Percentiles rank a stretch among this genome's conserved stretches.
phyloP scores from a whole-genome alignment of 371 early-diverging fungal species.

The Rhizopus microsporus region DNA sequence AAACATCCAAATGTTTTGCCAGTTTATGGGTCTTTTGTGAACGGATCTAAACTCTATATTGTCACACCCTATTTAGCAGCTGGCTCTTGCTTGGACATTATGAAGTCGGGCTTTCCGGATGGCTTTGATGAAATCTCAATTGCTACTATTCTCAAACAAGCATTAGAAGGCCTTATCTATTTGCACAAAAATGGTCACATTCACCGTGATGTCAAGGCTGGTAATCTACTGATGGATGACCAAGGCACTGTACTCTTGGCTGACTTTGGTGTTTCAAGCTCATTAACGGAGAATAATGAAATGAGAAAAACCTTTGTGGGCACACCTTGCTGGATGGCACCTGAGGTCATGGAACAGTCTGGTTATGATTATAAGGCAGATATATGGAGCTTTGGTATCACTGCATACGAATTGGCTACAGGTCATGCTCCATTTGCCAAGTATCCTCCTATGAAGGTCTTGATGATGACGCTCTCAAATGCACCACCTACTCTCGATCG shows the following conservation, averaged over 20 bases:
- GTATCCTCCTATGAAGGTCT: conserved; percentile 86
- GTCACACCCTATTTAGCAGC: conserved; percentile 81
- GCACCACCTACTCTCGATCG: conserved; percentile 88
- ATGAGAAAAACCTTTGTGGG: conserved; percentile 91
- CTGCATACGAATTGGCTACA: conserved; percentile 84
- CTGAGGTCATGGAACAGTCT: conserved; percentile 76
- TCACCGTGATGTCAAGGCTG: conserved; percentile 92
- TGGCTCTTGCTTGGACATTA: conserved; percentile 87
- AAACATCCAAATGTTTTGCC: conserved; percentile 84
- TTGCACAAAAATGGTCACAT: conserved; percentile 87
- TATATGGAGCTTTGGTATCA: conserved; percentile 94
- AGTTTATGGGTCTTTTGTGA: conserved; percentile 84
- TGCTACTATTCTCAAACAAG: conserved; percentile 86
- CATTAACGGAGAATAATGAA: conserved; percentile 73
- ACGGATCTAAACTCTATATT: conserved; percentile 78
- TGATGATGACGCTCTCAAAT: conserved; percentile 88
- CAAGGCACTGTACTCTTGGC: conserved; percentile 84
- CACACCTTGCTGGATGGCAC: conserved; percentile 94
- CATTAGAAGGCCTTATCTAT: conserved; percentile 83
- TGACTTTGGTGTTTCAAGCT: conserved; percentile 90
- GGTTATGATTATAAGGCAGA: conserved; percentile 91
- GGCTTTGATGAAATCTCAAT: conserved; percentile 84
- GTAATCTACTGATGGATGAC: conserved; percentile 84
- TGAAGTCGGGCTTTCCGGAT: conserved; percentile 80
- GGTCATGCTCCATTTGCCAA: conserved; percentile 95